Conservation (phyloP, 441 rosid genomes). For the Pelargonium exstipulatum region DNA sequence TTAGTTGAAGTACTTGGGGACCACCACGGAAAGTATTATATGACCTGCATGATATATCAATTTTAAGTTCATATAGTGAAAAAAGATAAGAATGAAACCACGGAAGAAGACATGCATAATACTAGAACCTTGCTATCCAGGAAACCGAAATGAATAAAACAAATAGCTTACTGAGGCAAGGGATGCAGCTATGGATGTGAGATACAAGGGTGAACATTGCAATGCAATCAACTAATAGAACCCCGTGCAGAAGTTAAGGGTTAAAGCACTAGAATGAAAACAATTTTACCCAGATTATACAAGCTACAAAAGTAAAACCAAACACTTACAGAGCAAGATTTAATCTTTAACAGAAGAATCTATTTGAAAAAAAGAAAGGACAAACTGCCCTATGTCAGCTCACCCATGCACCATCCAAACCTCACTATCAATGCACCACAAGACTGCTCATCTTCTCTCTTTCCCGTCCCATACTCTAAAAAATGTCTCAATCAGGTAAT, state of each 20-base stretch:
- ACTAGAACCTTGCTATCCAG: not conserved
- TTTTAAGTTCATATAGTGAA: not conserved
- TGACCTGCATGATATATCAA: conserved; percentile 38
- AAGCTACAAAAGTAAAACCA: not conserved
- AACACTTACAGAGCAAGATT: not conserved
- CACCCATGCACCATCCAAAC: not conserved
- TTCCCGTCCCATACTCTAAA: too few species aligned
- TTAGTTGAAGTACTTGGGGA: conserved; percentile 34
- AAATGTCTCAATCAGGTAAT: too few species aligned
- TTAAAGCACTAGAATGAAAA: not conserved
- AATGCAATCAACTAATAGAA: not conserved
- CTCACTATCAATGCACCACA: too few species aligned
- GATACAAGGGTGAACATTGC: not conserved
- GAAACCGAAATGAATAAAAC: not conserved
- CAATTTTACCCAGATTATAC: not conserved
- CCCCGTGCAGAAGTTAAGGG: not conserved
- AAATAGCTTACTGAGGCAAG: not conserved
- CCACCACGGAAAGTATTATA: conserved; percentile 40
- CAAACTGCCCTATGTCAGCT: not conserved
- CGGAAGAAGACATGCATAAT: conserved; percentile 9
- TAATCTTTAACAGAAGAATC: not conserved
- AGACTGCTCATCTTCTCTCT: too few species aligned
- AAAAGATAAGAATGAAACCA: not conserved
- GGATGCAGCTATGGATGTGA: conserved; percentile 2
- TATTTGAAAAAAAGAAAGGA: not conserved